These are phyloP conservation scores for Rhizopogon vesiculosus DNA, from an alignment of 768 basidiomycete species.

Conservation along the genomic window DNA sequence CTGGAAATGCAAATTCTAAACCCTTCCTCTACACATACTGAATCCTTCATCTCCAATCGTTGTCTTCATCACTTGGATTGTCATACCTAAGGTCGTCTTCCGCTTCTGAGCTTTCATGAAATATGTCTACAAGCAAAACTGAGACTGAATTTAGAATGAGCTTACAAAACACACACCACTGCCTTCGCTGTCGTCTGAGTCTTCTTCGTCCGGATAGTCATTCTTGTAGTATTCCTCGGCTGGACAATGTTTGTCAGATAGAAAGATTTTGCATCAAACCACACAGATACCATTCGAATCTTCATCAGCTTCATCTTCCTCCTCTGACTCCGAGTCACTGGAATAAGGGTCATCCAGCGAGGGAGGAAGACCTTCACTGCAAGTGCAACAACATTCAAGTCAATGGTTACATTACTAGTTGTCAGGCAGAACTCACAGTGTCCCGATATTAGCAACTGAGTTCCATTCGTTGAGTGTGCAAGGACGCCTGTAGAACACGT, in stretches of 20 bases:
- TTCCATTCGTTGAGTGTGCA: conserved; percentile 58
- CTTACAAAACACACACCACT: conserved; percentile 26
- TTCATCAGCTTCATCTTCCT: conserved; percentile 75
- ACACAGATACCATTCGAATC: conserved; percentile 68
- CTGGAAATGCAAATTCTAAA: conserved; percentile 8
- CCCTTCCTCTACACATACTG: neutral
- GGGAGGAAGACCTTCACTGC: conserved; percentile 57
- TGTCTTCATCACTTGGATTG: conserved; percentile 26
- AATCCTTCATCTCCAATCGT: conserved; percentile 27
- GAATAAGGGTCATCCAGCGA: conserved; percentile 51
- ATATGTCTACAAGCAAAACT: conserved; percentile 41
- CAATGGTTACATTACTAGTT: neutral
- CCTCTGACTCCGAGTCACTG: conserved; percentile 59
- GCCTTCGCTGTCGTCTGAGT: conserved; percentile 33
- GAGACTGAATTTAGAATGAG: conserved; percentile 2
- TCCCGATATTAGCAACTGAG: conserved; percentile 51
- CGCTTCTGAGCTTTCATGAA: conserved; percentile 49
- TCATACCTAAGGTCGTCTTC: conserved; percentile 33
- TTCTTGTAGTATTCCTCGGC: conserved; percentile 84
- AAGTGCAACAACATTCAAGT: conserved; percentile 18
- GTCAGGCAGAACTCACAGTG: conserved; percentile 42
- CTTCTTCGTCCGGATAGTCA: conserved; percentile 76
- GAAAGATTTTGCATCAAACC: neutral
- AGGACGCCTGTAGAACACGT: conserved; percentile 75
- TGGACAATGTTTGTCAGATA: conserved; percentile 20